Evolutionary conservation across 495 filamentous ascomycete species (phyloP).

Genomic region (Trichoderma gamsii): DNA sequence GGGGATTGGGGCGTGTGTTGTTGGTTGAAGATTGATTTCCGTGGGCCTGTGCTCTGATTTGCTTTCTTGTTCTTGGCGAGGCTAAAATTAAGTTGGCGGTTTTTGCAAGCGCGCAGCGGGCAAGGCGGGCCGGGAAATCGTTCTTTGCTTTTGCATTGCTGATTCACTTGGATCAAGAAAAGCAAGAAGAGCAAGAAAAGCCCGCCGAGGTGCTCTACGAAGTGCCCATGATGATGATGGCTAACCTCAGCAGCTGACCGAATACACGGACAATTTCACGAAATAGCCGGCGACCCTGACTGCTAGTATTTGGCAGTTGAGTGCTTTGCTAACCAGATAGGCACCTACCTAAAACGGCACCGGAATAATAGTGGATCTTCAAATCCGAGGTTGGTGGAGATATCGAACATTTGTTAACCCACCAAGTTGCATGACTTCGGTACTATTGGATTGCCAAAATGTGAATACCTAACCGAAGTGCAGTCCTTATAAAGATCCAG

Average conservation of each 20-base stretch:
- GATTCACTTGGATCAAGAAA: not conserved
- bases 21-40: not conserved
- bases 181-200: not conserved
- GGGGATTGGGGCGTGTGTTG: conserved; percentile 5
- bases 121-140: conserved; percentile 2
- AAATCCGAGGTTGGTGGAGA: too few species aligned
- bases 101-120: conserved; percentile 8
- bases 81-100: conserved; percentile 8
- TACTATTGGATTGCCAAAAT: too few species aligned
- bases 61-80: not conserved
- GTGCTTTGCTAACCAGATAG: not conserved
- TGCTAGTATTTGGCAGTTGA: not conserved
- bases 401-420: too few species aligned
- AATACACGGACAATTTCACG: too few species aligned
- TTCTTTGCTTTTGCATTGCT: not conserved
- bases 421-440: too few species aligned
- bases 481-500: too few species aligned
- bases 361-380: too few species aligned
- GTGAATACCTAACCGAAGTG: too few species aligned
- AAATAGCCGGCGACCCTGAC: not conserved
- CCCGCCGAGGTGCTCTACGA: too few species aligned
- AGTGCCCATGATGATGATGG: not conserved
- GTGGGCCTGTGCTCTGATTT: not conserved
- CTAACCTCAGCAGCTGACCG: not conserved
- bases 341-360: too few species aligned